phyloP scores from a whole-genome alignment of 2,329 filamentous ascomycete genomes.

The Cladorrhinum sp. region DNA sequence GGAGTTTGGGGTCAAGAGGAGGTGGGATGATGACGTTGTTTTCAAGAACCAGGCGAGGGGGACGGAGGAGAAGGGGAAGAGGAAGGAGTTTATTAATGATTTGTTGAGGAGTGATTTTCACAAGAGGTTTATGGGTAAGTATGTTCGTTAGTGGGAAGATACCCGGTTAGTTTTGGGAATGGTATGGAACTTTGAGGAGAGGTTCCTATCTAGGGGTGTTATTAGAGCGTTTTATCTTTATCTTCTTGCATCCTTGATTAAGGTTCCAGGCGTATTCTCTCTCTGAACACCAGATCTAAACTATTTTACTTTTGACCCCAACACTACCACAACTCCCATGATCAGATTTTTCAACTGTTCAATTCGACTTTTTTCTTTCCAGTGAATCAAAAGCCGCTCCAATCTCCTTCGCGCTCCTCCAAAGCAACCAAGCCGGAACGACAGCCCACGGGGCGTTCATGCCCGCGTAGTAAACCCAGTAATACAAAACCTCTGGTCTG shows the following conservation, averaged over 20 bases:
- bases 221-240: neutral
- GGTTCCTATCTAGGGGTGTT: no score
- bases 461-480: slow-evolving; percentile 61
- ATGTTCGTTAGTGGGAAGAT: slow-evolving; percentile 48
- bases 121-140: slow-evolving; percentile 87
- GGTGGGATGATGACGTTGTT: slow-evolving; percentile 98
- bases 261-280: no score
- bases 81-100: slow-evolving; percentile 96
- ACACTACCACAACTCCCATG: no score
- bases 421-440: slow-evolving; percentile 42
- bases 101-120: slow-evolving; percentile 94
- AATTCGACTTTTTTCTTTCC: slow-evolving; percentile 8
- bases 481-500: slow-evolving; percentile 59
- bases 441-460: slow-evolving; percentile 61
- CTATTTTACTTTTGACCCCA: no score
- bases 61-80: slow-evolving; percentile 82
- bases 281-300: no score
- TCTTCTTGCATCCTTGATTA: neutral
- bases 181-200: no score
- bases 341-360: no score
- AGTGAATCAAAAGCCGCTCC: slow-evolving; percentile 11
- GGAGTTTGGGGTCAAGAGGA: slow-evolving; percentile 85
- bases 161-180: no score
- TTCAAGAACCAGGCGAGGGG: slow-evolving; percentile 98
- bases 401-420: slow-evolving; percentile 14